Percentiles rank a stretch among this genome's conserved stretches.
Conservation (phyloP, 1,139 yeast genomes). For the Geotrichum histeridarum region DNA sequence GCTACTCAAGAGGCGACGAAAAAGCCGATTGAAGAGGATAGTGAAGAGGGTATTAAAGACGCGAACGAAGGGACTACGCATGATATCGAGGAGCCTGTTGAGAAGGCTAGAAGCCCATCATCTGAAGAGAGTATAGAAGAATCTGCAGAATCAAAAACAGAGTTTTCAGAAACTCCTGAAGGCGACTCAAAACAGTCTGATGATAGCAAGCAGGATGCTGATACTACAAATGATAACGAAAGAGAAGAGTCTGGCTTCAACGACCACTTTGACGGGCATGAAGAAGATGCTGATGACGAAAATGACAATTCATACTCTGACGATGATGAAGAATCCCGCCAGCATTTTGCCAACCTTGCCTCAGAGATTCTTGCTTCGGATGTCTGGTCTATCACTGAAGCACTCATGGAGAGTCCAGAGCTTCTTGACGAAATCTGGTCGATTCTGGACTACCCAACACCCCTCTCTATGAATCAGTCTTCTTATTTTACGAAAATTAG, state of each 20-base stretch:
- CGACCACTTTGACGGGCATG: background rate
- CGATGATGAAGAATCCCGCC: slow-evolving; percentile 37
- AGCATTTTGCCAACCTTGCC: slow-evolving; percentile 76
- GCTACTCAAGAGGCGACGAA: too few relatives aligned
- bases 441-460: slow-evolving; percentile 58
- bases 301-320: slow-evolving; percentile 22
- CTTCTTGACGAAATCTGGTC: slow-evolving; percentile 73
- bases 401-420: slow-evolving; percentile 71
- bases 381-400: slow-evolving; percentile 90
- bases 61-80: too few relatives aligned
- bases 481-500: slow-evolving; percentile 90
- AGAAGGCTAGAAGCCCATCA: too few relatives aligned
- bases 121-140: background rate
- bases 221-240: background rate
- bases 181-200: background rate
- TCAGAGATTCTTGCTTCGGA: slow-evolving; percentile 89
- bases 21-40: too few relatives aligned
- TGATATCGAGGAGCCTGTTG: too few relatives aligned
- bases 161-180: background rate
- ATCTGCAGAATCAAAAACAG: background rate
- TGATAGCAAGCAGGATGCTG: background rate
- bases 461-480: slow-evolving; percentile 70
- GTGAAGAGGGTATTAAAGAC: too few relatives aligned
- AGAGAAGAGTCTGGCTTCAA: background rate
- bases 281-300: slow-evolving; percentile 16